phyloP scores from a whole-genome alignment of 306 rosid species.

The Acacia confusa region DNA sequence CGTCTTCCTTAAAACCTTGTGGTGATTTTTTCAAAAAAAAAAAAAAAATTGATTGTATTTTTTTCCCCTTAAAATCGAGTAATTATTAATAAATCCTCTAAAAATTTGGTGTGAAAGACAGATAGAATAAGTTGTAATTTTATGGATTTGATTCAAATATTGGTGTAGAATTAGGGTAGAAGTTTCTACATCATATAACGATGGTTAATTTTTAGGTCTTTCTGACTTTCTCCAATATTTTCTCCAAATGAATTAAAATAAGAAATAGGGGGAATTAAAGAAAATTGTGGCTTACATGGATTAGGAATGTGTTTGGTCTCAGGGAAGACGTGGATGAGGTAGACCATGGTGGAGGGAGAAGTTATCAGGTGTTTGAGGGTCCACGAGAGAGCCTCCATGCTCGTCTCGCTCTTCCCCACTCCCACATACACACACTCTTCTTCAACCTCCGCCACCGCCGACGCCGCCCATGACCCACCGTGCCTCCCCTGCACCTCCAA shows the following conservation, averaged over 20 bases:
- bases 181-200: too few species aligned
- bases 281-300: slow-evolving; percentile 55
- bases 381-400: slow-evolving; percentile 70
- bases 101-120: too few species aligned
- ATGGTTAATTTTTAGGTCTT: too few species aligned
- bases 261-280: not conserved
- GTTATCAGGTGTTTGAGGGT: slow-evolving; percentile 45
- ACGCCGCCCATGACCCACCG: slow-evolving; percentile 7
- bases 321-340: slow-evolving; percentile 73
- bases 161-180: too few species aligned
- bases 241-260: not conserved
- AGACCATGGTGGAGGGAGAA: slow-evolving; percentile 42
- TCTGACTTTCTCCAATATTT: too few species aligned
- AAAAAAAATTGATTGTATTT: too few species aligned
- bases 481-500: not conserved
- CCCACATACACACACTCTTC: slow-evolving; percentile 63
- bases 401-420: slow-evolving; percentile 64
- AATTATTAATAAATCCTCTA: too few species aligned
- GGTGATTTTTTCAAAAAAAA: too few species aligned
- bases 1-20: too few species aligned
- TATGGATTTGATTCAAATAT: too few species aligned
- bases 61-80: too few species aligned
- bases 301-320: slow-evolving; percentile 58
- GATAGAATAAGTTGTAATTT: too few species aligned
- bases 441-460: not conserved